Evolutionary conservation across 1,284 basidiomycete genomes (phyloP).

Genomic region (Trichosporon sp.): DNA sequence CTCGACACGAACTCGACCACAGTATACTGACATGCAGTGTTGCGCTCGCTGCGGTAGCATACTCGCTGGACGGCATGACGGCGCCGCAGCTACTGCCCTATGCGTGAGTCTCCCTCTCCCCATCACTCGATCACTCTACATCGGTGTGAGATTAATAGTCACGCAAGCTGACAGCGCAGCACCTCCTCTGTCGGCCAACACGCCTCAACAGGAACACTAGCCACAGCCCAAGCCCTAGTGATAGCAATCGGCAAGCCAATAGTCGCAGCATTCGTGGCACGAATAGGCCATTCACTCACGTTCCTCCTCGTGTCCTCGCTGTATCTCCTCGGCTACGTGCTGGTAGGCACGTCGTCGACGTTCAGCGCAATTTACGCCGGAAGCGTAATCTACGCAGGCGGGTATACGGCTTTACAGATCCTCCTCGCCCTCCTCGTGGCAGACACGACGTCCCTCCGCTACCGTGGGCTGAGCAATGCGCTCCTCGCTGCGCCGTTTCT

Average conservation of each 20-base stretch:
- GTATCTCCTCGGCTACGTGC: slow-evolving; percentile 53
- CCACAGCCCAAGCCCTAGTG: slow-evolving; percentile 51
- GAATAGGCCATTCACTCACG: slow-evolving; percentile 54
- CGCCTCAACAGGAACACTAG: slow-evolving; percentile 62
- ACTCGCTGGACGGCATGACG: neutral
- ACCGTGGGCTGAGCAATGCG: slow-evolving; percentile 64
- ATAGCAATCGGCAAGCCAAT: slow-evolving; percentile 70
- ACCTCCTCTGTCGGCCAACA: slow-evolving; percentile 52
- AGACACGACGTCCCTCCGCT: slow-evolving; percentile 71
- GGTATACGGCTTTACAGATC: slow-evolving; percentile 61
- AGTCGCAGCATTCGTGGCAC: slow-evolving; percentile 71
- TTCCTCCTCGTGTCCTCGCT: slow-evolving; percentile 56
- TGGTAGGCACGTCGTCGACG: slow-evolving; percentile 61
- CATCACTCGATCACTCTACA: no score
- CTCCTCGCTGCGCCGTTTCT: slow-evolving; percentile 65
- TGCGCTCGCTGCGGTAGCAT: neutral
- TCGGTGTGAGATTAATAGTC: no score
- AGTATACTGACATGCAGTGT: neutral
- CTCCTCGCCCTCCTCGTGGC: slow-evolving; percentile 70
- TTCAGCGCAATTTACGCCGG: slow-evolving; percentile 52
- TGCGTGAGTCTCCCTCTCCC: neutral
- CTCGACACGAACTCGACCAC: neutral
- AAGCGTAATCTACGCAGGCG: slow-evolving; percentile 24
- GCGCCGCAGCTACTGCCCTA: neutral
- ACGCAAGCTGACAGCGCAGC: slow-evolving; percentile 7